Base-by-base conservation (phyloP, 768 basidiomycete genomes). In the Clathrus columnatus region DNA sequence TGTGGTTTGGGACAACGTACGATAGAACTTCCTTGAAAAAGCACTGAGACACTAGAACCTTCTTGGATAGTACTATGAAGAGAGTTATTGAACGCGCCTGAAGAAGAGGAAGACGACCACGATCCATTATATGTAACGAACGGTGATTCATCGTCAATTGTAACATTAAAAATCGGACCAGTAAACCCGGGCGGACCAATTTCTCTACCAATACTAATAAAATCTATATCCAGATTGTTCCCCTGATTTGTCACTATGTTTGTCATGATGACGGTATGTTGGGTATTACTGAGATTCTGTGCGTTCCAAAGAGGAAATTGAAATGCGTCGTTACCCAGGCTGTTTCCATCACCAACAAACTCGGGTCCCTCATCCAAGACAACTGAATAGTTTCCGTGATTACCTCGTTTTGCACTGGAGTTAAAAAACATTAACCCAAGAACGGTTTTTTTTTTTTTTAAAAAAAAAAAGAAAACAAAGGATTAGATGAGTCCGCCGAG, bases 301-400 rank as follows among this genome's bases (percentile, higher is more conserved):
- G 54, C 60, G 5, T 66, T 67, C 61, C 73, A 80, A n/a, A 81
- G 64, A 4, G 63, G 51, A 21, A 69, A 67, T 60, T 78, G 75
- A 59, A 74, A 80, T n/a, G 63, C n/a, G 51, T 68, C 67, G 16
- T 0, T 4, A 2, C 4, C 36, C 17, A 23, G 45, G 63, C 72
- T 27, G 54, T 56, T 10, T 48, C 59, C 26, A 65, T 54, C 16
- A 26, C 18, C 51, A 23, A 23, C 10, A 18, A 30, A 21, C 10
- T 6, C 2, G 20, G 54, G 6, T 10, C 32, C 28, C 11, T 47
- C 5, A 63, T 82, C 78, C 1, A 81, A 62, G 27, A 65, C 63
- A 43, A 80, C 69, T 28, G 67, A 66, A 59, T 72, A 82, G 8
- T 52, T 60, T 0, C 80, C 78, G 60, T 79, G 76, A 51, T 77